These are phyloP conservation scores for Paramecium primaurelia DNA, from an alignment of 73 alveolate species.

Conservation along the genomic window DNA sequence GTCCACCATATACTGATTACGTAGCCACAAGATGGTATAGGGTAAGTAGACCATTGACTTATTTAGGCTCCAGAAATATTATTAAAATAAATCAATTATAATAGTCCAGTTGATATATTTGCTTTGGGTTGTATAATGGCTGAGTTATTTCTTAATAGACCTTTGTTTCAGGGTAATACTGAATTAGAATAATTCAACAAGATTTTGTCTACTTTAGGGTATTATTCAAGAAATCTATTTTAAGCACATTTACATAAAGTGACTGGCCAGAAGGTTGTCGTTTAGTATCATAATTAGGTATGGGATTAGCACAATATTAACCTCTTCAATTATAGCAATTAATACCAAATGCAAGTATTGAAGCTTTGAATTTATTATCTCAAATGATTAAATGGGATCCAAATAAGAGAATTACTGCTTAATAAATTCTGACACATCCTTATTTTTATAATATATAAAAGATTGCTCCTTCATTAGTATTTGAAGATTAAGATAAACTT, in stretches of 20 bases:
- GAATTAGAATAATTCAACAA: conserved; percentile 94
- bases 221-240: not conserved
- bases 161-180: conserved; percentile 94
- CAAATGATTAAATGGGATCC: conserved; percentile 96
- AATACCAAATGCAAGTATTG: conserved; percentile 85
- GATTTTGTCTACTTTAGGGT: conserved; percentile 80
- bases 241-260: conserved; percentile 79
- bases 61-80: conserved; percentile 93
- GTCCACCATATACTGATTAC: conserved; percentile 97
- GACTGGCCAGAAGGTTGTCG: conserved; percentile 96
- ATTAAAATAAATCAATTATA: conserved; percentile 87
- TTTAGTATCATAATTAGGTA: conserved; percentile 82
- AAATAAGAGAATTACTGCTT: conserved; percentile 91
- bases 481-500: not conserved
- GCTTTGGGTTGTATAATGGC: conserved; percentile 98
- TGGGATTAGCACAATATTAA: conserved; percentile 78
- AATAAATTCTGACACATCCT: conserved; percentile 84
- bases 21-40: conserved; percentile 91
- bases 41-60: not conserved
- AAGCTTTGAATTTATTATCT: conserved; percentile 89
- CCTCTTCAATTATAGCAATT: conserved; percentile 68
- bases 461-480: not conserved
- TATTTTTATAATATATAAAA: conserved; percentile 63
- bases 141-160: conserved; percentile 90
- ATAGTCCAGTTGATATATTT: conserved; percentile 95